Percentiles rank a stretch among this genome's conserved stretches.
Conservation (phyloP, 208 protist species). For the Phytomonas francai region DNA sequence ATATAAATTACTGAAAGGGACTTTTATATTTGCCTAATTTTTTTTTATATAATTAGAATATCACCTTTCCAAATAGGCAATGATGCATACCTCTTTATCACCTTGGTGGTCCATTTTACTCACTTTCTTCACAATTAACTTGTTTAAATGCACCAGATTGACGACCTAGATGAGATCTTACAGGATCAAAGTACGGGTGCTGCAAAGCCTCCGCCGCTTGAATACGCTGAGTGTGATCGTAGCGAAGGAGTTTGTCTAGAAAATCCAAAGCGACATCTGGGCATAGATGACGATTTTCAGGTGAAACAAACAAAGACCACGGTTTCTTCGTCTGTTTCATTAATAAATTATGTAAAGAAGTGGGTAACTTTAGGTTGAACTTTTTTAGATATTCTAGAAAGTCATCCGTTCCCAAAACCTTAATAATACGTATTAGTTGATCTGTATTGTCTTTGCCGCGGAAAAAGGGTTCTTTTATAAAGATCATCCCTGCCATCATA, state of each 20-base stretch:
- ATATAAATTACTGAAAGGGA: not conserved
- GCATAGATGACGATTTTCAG: conserved; percentile 94
- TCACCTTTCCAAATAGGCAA: not conserved
- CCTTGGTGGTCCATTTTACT: not conserved
- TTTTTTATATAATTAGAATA: not conserved
- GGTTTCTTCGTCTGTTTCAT: conserved; percentile 85
- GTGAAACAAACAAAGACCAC: conserved; percentile 91
- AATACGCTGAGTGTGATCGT: conserved; percentile 95
- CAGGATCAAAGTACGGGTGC: conserved; percentile 97
- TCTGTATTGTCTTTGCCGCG: conserved; percentile 98
- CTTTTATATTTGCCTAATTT: not conserved
- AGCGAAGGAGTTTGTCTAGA: conserved; percentile 96
- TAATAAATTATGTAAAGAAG: conserved; percentile 87
- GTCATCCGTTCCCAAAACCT: conserved; percentile 96
- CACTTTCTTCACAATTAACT: conserved; percentile 9
- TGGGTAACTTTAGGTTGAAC: conserved; percentile 93
- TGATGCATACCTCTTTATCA: not conserved
- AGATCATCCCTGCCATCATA: conserved; percentile 99
- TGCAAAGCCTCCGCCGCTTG: conserved; percentile 98
- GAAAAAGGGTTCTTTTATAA: conserved; percentile 99
- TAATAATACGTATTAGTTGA: conserved; percentile 96
- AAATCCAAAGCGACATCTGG: conserved; percentile 97
- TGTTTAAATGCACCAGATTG: not conserved
- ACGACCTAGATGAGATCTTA: conserved; percentile 31
- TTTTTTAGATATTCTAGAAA: conserved; percentile 95